Evolutionary conservation across 768 basidiomycete species (phyloP).

Genomic region (Obba rivulosa): DNA sequence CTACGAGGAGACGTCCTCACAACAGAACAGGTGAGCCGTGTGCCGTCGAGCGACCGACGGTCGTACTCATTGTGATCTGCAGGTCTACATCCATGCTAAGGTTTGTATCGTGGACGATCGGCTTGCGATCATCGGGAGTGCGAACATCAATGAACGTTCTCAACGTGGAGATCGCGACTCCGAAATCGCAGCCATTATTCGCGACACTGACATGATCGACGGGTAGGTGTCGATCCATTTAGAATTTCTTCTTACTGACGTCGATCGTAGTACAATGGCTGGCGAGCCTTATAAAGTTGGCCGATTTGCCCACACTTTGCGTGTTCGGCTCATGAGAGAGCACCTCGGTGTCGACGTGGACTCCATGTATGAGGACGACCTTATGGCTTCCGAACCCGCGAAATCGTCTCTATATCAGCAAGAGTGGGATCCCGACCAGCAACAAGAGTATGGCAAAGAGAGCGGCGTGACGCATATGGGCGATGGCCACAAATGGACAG

Average conservation of each 20-base stretch:
- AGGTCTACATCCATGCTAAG: constrained; percentile 91
- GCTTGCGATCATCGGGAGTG: constrained; percentile 89
- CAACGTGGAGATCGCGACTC: constrained; percentile 96
- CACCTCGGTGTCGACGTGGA: constrained; percentile 96
- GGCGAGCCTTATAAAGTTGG: constrained; percentile 94
- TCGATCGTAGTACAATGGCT: constrained; percentile 70
- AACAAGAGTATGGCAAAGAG: constrained; percentile 49
- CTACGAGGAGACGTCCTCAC: constrained; percentile 77
- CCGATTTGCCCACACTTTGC: constrained; percentile 91
- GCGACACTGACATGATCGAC: constrained; percentile 97
- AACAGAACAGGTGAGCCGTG: constrained; percentile 71
- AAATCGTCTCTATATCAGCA: constrained; percentile 48
- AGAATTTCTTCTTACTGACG: background rate
- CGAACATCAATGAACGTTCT: constrained; percentile 97
- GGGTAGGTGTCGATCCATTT: constrained; percentile 43
- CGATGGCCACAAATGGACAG: constrained; percentile 16
- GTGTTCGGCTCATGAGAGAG: constrained; percentile 93
- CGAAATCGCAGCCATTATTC: constrained; percentile 86
- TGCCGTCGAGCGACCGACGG: background rate
- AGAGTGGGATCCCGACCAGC: constrained; percentile 68
- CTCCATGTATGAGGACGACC: constrained; percentile 69
- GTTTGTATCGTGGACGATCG: constrained; percentile 91
- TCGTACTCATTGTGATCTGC: constrained; percentile 8
- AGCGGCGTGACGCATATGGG: constrained; percentile 29
- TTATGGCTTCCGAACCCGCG: constrained; percentile 49